A percentile compares a stretch with the other conserved stretches of the same genome.
phyloP scores from a whole-genome alignment of 208 protist genomes.

The Naegleria lovaniensis region DNA sequence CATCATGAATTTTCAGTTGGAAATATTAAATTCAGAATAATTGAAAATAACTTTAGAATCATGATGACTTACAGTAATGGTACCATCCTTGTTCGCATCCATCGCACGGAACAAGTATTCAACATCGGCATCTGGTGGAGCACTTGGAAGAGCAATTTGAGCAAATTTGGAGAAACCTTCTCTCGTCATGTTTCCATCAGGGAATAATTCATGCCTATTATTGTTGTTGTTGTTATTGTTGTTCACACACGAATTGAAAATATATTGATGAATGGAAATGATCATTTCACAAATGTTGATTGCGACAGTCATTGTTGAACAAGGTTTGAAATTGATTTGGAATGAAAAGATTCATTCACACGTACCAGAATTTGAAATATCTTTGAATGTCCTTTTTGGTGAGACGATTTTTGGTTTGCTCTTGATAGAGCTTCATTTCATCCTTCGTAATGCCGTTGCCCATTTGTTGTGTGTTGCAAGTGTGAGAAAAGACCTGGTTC shows the following conservation, averaged over 20 bases:
- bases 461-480: not conserved
- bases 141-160: not conserved
- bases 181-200: slow-evolving; percentile 4
- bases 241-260: too few relatives aligned
- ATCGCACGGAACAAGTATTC: slow-evolving; percentile 18
- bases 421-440: not conserved
- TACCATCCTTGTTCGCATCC: slow-evolving; percentile 23
- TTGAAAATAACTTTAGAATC: too few relatives aligned
- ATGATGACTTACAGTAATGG: not conserved
- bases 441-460: not conserved
- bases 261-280: too few relatives aligned
- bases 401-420: not conserved
- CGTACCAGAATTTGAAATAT: slow-evolving; percentile 16
- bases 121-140: slow-evolving; percentile 20
- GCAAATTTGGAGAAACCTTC: slow-evolving; percentile 17
- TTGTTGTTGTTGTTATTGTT: too few relatives aligned
- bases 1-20: too few relatives aligned
- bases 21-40: too few relatives aligned
- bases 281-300: too few relatives aligned
- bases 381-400: slow-evolving; percentile 19
- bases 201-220: not conserved
- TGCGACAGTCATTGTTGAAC: too few relatives aligned
- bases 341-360: too few relatives aligned
- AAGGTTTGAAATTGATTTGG: too few relatives aligned
- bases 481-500: too few relatives aligned